Evolutionary conservation across 2,329 filamentous ascomycete genomes (phyloP).

Genomic region (Fonsecaea pedrosoi): DNA sequence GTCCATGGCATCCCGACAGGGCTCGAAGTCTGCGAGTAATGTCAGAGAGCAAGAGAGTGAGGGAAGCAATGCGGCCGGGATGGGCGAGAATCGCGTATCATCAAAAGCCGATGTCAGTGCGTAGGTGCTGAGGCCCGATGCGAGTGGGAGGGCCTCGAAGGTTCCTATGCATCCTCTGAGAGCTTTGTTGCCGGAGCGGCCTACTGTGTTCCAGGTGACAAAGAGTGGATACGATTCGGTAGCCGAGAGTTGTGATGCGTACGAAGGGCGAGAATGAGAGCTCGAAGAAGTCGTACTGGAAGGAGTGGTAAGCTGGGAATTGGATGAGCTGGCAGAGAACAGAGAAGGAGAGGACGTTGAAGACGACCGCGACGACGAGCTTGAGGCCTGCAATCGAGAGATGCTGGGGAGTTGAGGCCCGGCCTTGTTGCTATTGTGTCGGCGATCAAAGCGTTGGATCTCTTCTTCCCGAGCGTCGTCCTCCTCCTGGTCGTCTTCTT

Average conservation of each 20-base stretch:
- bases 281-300: constrained; percentile 57
- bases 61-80: constrained; percentile 57
- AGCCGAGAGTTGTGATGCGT: constrained; percentile 44
- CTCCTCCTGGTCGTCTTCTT: constrained; percentile 45
- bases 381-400: constrained; percentile 39
- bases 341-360: constrained; percentile 48
- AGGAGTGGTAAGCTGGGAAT: constrained; percentile 49
- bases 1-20: constrained; percentile 73
- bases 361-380: constrained; percentile 44
- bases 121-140: constrained; percentile 76
- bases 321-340: constrained; percentile 55
- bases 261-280: constrained; percentile 54
- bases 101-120: constrained; percentile 79
- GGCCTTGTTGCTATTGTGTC: constrained; percentile 25
- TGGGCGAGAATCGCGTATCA: constrained; percentile 67
- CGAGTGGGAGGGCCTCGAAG: constrained; percentile 78
- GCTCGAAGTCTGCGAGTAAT: constrained; percentile 84
- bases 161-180: constrained; percentile 96
- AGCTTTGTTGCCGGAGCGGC: constrained; percentile 65
- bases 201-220: constrained; percentile 89
- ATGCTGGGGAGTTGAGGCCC: constrained; percentile 41
- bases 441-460: constrained; percentile 32
- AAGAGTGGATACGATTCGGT: constrained; percentile 74
- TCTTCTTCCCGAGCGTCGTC: constrained; percentile 30
- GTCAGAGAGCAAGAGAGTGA: constrained; percentile 69